phyloP scores from a whole-genome alignment of 306 rosid species.

The Prosopis cineraria region DNA sequence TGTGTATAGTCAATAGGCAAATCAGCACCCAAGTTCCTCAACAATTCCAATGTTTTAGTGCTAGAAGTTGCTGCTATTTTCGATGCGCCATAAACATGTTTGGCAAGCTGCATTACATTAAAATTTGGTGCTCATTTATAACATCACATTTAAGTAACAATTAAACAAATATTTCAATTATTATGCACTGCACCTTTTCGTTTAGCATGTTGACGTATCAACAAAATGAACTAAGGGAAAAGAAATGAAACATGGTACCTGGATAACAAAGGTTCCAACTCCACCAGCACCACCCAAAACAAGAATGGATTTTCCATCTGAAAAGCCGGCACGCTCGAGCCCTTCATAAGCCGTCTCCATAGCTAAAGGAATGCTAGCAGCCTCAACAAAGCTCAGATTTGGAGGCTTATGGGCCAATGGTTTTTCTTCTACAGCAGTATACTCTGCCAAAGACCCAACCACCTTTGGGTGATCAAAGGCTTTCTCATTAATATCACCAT shows the following conservation, averaged over 20 bases:
- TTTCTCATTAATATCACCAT: constrained; percentile 36
- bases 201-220: background rate
- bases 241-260: constrained; percentile 28
- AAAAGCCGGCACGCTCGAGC: background rate
- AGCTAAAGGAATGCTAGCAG: background rate
- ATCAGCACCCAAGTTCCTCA: constrained; percentile 63
- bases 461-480: constrained; percentile 30
- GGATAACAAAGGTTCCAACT: constrained; percentile 52
- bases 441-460: constrained; percentile 58
- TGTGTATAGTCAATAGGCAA: constrained; percentile 79
- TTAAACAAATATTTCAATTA: background rate
- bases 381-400: too few relatives aligned
- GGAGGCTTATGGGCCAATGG: constrained; percentile 47
- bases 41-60: constrained; percentile 43
- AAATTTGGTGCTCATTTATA: background rate
- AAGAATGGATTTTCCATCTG: background rate
- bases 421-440: constrained; percentile 51
- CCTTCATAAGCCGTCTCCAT: background rate
- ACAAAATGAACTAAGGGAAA: background rate
- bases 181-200: background rate
- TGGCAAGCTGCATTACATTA: constrained; percentile 55
- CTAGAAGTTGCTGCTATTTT: constrained; percentile 63
- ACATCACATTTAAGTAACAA: background rate
- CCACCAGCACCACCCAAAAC: constrained; percentile 49
- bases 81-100: constrained; percentile 62